These are phyloP conservation scores for Thelephora ganbajun DNA, from an alignment of 768 basidiomycete species.

Conservation along the genomic window DNA sequence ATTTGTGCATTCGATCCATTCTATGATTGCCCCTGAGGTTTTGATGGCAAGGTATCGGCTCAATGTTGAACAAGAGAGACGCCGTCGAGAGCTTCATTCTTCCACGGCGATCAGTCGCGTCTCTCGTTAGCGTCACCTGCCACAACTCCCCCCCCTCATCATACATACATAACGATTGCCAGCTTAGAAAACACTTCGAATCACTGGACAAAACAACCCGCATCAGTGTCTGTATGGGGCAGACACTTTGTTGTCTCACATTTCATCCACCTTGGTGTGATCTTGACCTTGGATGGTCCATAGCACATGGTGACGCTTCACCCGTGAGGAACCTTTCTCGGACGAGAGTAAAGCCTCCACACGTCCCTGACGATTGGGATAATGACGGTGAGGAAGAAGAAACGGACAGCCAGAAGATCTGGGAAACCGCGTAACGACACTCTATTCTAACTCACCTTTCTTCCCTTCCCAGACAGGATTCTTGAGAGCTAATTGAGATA, in stretches of 20 bases:
- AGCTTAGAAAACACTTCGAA: neutral
- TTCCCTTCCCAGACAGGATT: neutral
- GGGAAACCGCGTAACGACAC: slow-evolving; percentile 60
- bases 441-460: slow-evolving; percentile 2
- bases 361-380: slow-evolving; percentile 45
- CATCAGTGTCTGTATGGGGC: neutral
- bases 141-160: no score
- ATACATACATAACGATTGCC: no score
- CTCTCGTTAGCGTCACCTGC: no score
- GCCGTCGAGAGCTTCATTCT: no score
- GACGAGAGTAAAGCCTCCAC: no score
- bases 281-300: neutral
- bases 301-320: neutral
- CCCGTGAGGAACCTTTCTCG: no score
- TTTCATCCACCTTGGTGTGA: neutral
- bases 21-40: no score
- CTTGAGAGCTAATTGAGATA: neutral
- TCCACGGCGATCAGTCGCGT: no score
- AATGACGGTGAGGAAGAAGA: slow-evolving; percentile 33
- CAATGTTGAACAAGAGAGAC: no score
- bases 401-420: slow-evolving; percentile 38
- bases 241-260: neutral
- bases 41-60: no score
- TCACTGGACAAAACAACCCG: neutral
- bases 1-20: no score